Evolutionary conservation across 2,329 filamentous ascomycete genomes (phyloP).

Genomic region (Microcera coccophila): DNA sequence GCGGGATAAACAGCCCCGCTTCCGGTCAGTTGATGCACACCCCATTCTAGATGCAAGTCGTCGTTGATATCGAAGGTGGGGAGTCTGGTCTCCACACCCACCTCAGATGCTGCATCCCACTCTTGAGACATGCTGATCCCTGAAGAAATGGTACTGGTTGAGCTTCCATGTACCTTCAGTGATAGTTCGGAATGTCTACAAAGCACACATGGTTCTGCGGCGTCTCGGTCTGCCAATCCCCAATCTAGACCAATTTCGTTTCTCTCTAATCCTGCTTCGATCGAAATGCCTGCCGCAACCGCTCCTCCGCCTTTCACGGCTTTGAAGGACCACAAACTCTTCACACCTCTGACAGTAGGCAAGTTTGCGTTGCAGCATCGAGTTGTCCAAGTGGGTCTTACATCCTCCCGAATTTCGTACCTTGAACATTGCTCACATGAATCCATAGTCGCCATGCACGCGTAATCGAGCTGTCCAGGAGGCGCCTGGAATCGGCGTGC

Average conservation of each 20-base stretch:
- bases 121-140: too few relatives aligned
- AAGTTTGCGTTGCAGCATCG: constrained; percentile 33
- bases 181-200: too few relatives aligned
- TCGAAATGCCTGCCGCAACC: background rate
- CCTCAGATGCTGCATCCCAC: too few relatives aligned
- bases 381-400: constrained; percentile 33
- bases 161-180: too few relatives aligned
- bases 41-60: too few relatives aligned
- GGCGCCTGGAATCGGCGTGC: constrained; percentile 33
- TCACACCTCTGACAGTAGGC: constrained; percentile 34
- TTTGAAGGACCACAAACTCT: constrained; percentile 30
- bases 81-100: too few relatives aligned
- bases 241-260: background rate
- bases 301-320: constrained; percentile 14
- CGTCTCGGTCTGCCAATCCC: background rate
- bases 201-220: background rate
- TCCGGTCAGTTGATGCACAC: too few relatives aligned
- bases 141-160: too few relatives aligned
- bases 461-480: constrained; percentile 26
- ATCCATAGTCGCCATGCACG: constrained; percentile 17
- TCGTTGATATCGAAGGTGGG: too few relatives aligned
- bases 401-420: background rate
- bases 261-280: background rate
- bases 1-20: too few relatives aligned
- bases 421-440: background rate